These are phyloP conservation scores for Mycena indigotica DNA, from an alignment of 768 basidiomycete species.

Conservation along the genomic window DNA sequence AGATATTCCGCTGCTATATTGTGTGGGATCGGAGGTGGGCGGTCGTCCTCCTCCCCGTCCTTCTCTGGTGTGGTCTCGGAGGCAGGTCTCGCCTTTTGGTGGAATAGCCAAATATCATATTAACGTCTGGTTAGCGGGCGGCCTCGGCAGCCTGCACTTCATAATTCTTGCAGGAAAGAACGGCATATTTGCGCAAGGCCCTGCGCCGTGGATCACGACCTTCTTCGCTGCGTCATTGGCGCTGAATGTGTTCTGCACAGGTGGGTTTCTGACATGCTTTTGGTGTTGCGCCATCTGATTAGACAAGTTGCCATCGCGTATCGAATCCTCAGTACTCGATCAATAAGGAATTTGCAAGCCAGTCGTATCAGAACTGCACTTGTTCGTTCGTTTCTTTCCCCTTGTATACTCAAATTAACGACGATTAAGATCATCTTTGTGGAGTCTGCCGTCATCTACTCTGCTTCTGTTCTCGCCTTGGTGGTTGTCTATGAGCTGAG, in stretches of 20 bases:
- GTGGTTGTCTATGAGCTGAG: background rate
- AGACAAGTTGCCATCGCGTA: background rate
- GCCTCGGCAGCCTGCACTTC: background rate
- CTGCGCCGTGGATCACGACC: background rate
- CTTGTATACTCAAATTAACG: background rate
- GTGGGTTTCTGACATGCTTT: background rate
- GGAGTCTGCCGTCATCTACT: background rate
- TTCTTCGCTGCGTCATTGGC: background rate
- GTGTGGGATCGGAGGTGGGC: background rate
- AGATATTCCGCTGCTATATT: background rate
- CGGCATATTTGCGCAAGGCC: background rate
- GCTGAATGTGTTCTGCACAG: background rate
- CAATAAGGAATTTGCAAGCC: background rate
- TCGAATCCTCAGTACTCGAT: background rate
- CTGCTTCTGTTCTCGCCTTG: background rate
- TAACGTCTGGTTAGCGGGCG: background rate
- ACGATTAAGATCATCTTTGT: background rate
- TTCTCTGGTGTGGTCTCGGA: background rate
- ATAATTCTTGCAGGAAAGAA: background rate
- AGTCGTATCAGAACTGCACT: background rate
- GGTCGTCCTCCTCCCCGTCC: background rate
- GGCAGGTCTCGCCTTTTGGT: background rate
- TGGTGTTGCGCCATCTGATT: background rate
- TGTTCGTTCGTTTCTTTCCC: background rate
- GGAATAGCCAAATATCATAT: background rate